These are phyloP conservation scores for Reutealis trisperma DNA, from an alignment of 345 rosid genomes.

Conservation along the genomic window DNA sequence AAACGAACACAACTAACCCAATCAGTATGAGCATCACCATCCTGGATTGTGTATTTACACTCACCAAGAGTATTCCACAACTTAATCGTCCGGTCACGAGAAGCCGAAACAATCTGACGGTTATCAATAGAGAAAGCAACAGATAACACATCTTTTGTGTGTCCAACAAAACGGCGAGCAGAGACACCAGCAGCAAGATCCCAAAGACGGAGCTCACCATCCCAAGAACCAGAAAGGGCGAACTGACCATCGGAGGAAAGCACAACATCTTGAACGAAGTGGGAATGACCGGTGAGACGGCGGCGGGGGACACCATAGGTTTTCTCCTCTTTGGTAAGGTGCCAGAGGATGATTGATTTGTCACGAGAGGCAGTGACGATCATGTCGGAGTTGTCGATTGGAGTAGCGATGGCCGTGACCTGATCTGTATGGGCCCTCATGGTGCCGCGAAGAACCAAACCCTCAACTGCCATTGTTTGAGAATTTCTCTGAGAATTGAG, in stretches of 20 bases:
- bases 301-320: constrained; percentile 80
- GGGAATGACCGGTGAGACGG: constrained; percentile 94
- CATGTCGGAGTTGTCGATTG: constrained; percentile 88
- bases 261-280: constrained; percentile 91
- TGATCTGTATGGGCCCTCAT: constrained; percentile 95
- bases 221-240: constrained; percentile 98
- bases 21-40: constrained; percentile 77
- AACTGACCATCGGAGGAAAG: constrained; percentile 96
- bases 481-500: not conserved
- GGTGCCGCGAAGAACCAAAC: constrained; percentile 75
- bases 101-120: constrained; percentile 96
- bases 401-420: constrained; percentile 93
- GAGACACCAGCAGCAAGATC: constrained; percentile 75
- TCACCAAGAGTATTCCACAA: constrained; percentile 96
- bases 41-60: constrained; percentile 95
- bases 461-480: constrained; percentile 62
- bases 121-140: constrained; percentile 96
- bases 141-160: constrained; percentile 90
- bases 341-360: constrained; percentile 93
- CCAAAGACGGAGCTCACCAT: constrained; percentile 98
- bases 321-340: constrained; percentile 86
- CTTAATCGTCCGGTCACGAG: constrained; percentile 92
- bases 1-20: constrained; percentile 98
- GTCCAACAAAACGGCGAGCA: constrained; percentile 91
- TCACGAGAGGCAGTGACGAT: constrained; percentile 93